phyloP scores from a whole-genome alignment of 768 basidiomycete species.

The Lactarius tabidus region DNA sequence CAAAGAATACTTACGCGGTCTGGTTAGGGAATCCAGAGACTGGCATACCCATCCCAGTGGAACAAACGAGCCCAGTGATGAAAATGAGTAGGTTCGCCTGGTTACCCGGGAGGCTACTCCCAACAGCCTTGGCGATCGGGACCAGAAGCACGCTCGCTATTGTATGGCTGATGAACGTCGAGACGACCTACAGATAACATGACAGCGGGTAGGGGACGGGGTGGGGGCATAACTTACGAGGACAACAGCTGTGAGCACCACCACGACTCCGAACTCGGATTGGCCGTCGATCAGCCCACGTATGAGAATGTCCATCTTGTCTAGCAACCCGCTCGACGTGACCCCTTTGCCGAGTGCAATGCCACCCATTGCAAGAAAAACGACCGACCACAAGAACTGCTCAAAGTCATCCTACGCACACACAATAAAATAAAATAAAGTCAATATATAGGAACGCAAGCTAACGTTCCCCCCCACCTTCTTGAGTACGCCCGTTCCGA shows the following conservation, averaged over 20 bases:
- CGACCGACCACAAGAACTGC: constrained; percentile 90
- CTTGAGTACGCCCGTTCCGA: constrained; percentile 86
- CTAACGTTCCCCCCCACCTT: constrained; percentile 56
- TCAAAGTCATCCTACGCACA: constrained; percentile 87
- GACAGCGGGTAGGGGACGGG: neutral
- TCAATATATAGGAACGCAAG: neutral
- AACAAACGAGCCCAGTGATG: constrained; percentile 88
- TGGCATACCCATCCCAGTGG: constrained; percentile 96
- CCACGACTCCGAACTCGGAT: constrained; percentile 64
- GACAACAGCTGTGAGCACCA: constrained; percentile 43
- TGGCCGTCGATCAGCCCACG: constrained; percentile 56
- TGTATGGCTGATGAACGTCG: constrained; percentile 96
- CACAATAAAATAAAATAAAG: too few relatives aligned
- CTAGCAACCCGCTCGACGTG: constrained; percentile 79
- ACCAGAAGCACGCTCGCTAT: constrained; percentile 96
- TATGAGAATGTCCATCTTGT: constrained; percentile 66
- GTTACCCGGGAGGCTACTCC: constrained; percentile 61
- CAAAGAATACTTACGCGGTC: constrained; percentile 73
- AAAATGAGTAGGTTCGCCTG: constrained; percentile 86
- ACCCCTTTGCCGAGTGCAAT: constrained; percentile 96
- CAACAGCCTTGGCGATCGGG: constrained; percentile 91
- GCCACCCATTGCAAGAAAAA: constrained; percentile 97
- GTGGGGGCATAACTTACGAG: constrained; percentile 29
- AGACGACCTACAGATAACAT: constrained; percentile 54
- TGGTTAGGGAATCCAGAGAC: constrained; percentile 99